Conservation (phyloP, 129 eudicot species). For the Lactuca sativa region DNA sequence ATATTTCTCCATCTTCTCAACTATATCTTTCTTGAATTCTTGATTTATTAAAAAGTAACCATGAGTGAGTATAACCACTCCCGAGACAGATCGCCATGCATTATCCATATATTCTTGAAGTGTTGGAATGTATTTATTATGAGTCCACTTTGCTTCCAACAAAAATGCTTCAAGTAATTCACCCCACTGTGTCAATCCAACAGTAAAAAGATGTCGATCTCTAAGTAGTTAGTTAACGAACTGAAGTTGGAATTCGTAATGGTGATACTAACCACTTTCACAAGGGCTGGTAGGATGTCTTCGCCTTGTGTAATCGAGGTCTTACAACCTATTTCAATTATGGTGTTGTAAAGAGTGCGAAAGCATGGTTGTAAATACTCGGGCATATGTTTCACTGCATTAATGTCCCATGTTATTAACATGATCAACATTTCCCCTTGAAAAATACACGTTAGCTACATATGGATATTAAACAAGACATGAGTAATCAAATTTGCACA, state of each 20-base stretch:
- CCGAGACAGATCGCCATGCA: slow-evolving; percentile 25
- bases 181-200: slow-evolving; percentile 13
- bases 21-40: slow-evolving; percentile 3
- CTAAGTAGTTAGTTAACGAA: too few species aligned
- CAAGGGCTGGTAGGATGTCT: slow-evolving; percentile 19
- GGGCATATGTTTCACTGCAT: slow-evolving; percentile 19
- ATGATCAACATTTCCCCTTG: too few species aligned
- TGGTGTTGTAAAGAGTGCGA: slow-evolving; percentile 30
- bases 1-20: slow-evolving; percentile 12
- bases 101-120: slow-evolving; percentile 29
- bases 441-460: background rate
- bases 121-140: slow-evolving; percentile 25
- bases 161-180: slow-evolving; percentile 36
- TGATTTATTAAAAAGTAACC: slow-evolving; percentile 11
- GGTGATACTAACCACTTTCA: slow-evolving; percentile 16
- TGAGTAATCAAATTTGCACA: background rate
- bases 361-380: slow-evolving; percentile 37
- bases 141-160: slow-evolving; percentile 42
- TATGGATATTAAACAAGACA: too few species aligned
- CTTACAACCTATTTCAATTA: slow-evolving; percentile 40
- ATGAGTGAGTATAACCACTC: slow-evolving; percentile 35
- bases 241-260: background rate
- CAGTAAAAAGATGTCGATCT: background rate
- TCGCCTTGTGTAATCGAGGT: slow-evolving; percentile 28
- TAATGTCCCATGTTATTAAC: slow-evolving; percentile 44